Conservation (phyloP, 371 early-diverging fungal species). For the Lichtheimia hyalospora region DNA sequence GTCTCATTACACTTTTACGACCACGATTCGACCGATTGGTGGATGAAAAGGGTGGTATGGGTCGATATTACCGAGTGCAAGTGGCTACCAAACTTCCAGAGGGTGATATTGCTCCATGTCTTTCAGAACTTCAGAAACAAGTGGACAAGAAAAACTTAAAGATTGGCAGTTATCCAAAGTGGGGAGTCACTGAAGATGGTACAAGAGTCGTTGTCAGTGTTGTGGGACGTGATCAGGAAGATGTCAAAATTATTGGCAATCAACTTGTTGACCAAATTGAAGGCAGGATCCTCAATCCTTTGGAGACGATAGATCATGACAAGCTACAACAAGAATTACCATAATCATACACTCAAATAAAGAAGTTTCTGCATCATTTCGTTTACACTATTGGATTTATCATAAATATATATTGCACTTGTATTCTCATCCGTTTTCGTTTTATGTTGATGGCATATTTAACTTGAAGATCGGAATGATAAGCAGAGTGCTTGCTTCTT, state of each 20-base stretch:
- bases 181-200: slow-evolving; percentile 35
- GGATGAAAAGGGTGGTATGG: slow-evolving; percentile 12
- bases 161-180: slow-evolving; percentile 73
- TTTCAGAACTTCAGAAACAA: slow-evolving; percentile 47
- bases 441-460: no score
- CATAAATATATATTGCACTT: no score
- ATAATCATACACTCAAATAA: no score
- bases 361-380: no score
- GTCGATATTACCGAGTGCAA: slow-evolving; percentile 49
- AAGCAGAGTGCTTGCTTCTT: no score
- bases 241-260: slow-evolving; percentile 12
- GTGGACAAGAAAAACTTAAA: slow-evolving; percentile 46
- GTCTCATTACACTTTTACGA: slow-evolving; percentile 36
- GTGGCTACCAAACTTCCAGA: slow-evolving; percentile 58
- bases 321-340: no score
- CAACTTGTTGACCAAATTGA: slow-evolving; percentile 6
- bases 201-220: slow-evolving; percentile 51
- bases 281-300: slow-evolving; percentile 14
- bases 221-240: slow-evolving; percentile 42
- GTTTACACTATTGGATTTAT: no score
- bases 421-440: no score
- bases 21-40: slow-evolving; percentile 26
- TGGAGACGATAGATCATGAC: no score
- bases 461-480: no score
- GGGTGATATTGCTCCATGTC: slow-evolving; percentile 53